A percentile compares a stretch with the other conserved stretches of the same genome.
These are phyloP conservation scores for Backusella mclennaniae DNA, from an alignment of 192 early-diverging fungal species.

Conservation along the genomic window DNA sequence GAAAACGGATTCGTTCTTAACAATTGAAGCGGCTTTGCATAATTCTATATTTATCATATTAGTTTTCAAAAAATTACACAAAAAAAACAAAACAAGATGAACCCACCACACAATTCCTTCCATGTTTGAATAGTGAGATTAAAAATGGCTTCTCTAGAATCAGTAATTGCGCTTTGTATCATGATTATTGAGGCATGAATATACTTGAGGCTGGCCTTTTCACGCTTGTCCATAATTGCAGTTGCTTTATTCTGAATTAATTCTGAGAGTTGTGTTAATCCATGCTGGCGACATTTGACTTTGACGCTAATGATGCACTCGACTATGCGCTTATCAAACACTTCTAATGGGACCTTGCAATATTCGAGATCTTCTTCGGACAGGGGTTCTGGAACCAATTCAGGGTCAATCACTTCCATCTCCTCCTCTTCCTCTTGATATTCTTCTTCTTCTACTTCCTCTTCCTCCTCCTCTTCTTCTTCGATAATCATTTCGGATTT, in stretches of 20 bases:
- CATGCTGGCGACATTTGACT: slow-evolving; percentile 26
- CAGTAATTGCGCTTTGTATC: slow-evolving; percentile 28
- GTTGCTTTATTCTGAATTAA: not conserved
- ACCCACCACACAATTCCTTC: slow-evolving; percentile 22
- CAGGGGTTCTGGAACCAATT: slow-evolving; percentile 19
- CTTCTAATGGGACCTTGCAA: slow-evolving; percentile 10
- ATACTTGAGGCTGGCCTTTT: slow-evolving; percentile 2
- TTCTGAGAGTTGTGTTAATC: slow-evolving; percentile 7
- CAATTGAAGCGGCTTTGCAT: not conserved
- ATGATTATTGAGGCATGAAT: slow-evolving; percentile 17
- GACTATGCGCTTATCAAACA: slow-evolving; percentile 23
- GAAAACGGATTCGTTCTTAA: not conserved
- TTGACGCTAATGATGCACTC: slow-evolving; percentile 26
- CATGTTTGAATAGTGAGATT: slow-evolving; percentile 17
- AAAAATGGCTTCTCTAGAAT: slow-evolving; percentile 27
- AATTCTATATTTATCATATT: slow-evolving; percentile 7
- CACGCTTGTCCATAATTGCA: not conserved
- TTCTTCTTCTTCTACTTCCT: not conserved
- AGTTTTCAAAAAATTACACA: not conserved
- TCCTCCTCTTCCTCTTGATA: not conserved
- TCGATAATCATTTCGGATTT: not conserved
- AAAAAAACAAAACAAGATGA: not conserved
- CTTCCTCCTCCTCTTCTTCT: not conserved
- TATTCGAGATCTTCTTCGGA: slow-evolving; percentile 23
- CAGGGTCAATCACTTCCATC: slow-evolving; percentile 9